These are phyloP conservation scores for Pleurotus cornucopiae DNA, from an alignment of 768 basidiomycete species.

Conservation along the genomic window DNA sequence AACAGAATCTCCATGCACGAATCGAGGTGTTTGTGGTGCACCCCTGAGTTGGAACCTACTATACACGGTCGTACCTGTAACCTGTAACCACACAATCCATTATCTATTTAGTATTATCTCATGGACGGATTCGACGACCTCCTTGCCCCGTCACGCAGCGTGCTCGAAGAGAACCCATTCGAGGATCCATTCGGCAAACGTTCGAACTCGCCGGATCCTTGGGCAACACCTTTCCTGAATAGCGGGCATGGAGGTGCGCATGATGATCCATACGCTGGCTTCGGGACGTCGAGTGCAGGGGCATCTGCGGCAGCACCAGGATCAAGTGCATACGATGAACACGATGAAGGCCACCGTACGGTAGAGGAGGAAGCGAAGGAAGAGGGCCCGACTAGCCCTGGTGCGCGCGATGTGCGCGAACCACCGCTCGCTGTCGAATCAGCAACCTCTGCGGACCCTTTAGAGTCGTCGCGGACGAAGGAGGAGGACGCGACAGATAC, in stretches of 20 bases:
- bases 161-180: constrained; percentile 74
- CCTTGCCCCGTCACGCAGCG: constrained; percentile 53
- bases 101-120: not conserved
- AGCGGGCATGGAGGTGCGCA: constrained; percentile 10
- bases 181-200: constrained; percentile 68
- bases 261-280: constrained; percentile 10
- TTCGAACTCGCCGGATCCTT: constrained; percentile 71
- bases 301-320: constrained; percentile 12
- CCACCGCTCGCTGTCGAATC: not conserved
- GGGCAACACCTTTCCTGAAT: constrained; percentile 55
- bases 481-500: constrained; percentile 1
- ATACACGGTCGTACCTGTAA: too few relatives aligned
- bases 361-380: not conserved
- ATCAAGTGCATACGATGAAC: not conserved
- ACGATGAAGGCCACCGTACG: not conserved
- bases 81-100: too few relatives aligned
- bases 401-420: not conserved
- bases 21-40: too few relatives aligned
- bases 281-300: not conserved
- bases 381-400: not conserved
- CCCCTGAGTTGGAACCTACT: too few relatives aligned
- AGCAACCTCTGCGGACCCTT: not conserved
- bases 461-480: not conserved
- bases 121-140: constrained; percentile 84
- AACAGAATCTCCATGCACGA: too few relatives aligned